Base-by-base conservation (phyloP, 192 early-diverging fungal genomes). In the Kickxella alabastrina region DNA sequence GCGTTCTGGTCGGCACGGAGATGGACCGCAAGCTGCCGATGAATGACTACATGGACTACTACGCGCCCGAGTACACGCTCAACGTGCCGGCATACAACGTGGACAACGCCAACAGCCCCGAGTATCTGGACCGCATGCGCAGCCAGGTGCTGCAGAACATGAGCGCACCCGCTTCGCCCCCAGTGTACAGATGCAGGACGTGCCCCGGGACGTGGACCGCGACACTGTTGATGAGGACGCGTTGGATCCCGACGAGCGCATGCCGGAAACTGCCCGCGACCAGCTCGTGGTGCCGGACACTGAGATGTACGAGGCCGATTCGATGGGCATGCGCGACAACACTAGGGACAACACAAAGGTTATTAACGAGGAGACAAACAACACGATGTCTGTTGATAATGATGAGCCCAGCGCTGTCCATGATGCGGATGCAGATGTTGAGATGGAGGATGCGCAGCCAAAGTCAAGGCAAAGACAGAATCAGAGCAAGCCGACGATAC, bases 1-100 rank as follows among this genome's bases (percentile, higher is more conserved):
- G 84, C 9, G 79, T 92, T 5, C 79, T 90, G 17, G 80, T 89
- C 3, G 89, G 88, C 35, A 73, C 82, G 15, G 85, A 91, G 48
- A 70, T 87, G 51, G 74, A 72, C 22, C 70, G 83, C 48, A 84
- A 86, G 35, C 78, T 97, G 58, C 93, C 94, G 1, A 85, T 85
- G 57, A 93, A 91, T 55, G 85, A 89, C 49, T 99, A 95, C 54
- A 88, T 87, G 66, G 85, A 87, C 52, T 93, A 96, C 76, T 99
- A 87, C 75, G 92, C 89, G 3, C 94, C 93, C 4, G 92, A 97
- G 49, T 95, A 88, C 75, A 80, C 80, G 13, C 75, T 99, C 28
- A 86, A 93, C 52, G 88, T 90, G 0, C 86, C 91, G 12, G 81
- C 88, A 12, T 93, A 87, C 55, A 91, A 90, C 50, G 85, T 89